Evolutionary conservation across 768 basidiomycete genomes (phyloP).

Genomic region (Tricholoma furcatifolium): DNA sequence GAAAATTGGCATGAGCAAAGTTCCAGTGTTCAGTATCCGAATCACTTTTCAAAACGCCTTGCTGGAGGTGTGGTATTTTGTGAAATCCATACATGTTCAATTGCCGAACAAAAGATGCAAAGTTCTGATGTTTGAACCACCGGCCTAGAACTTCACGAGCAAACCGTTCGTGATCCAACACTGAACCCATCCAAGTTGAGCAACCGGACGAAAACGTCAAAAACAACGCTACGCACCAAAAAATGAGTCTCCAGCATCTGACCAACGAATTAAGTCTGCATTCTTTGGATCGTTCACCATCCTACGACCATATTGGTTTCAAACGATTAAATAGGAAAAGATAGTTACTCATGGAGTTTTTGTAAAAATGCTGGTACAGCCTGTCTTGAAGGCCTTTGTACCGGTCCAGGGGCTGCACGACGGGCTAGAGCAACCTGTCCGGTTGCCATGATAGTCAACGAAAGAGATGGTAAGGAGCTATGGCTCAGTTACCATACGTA

Average conservation of each 20-base stretch:
- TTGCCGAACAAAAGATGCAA: conserved; percentile 88
- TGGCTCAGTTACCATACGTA: neutral
- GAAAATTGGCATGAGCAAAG: conserved; percentile 89
- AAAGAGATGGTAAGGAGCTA: neutral
- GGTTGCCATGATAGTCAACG: conserved; percentile 27
- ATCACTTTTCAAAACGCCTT: conserved; percentile 86
- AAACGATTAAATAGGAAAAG: conserved; percentile 1
- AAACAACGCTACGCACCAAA: conserved; percentile 52
- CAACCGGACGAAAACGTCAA: neutral
- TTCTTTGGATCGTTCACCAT: conserved; percentile 90
- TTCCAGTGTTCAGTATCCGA: conserved; percentile 85
- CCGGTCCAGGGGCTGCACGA: conserved; percentile 25
- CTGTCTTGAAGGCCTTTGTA: conserved; percentile 36
- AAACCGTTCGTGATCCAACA: conserved; percentile 89
- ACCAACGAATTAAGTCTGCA: conserved; percentile 88
- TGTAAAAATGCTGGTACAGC: conserved; percentile 80
- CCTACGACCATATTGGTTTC: conserved; percentile 37
- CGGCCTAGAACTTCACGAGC: conserved; percentile 85
- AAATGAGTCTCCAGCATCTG: conserved; percentile 88
- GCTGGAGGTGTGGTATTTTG: conserved; percentile 94
- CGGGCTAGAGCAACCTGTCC: conserved; percentile 21
- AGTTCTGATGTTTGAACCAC: conserved; percentile 98
- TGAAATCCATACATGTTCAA: conserved; percentile 97
- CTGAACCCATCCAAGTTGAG: conserved; percentile 37
- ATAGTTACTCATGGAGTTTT: conserved; percentile 87